Evolutionary conservation across 2,329 filamentous ascomycete species (phyloP), one percentile per base, ranked within the genome.

Genomic region (Leptosphaerulina australis): DNA sequence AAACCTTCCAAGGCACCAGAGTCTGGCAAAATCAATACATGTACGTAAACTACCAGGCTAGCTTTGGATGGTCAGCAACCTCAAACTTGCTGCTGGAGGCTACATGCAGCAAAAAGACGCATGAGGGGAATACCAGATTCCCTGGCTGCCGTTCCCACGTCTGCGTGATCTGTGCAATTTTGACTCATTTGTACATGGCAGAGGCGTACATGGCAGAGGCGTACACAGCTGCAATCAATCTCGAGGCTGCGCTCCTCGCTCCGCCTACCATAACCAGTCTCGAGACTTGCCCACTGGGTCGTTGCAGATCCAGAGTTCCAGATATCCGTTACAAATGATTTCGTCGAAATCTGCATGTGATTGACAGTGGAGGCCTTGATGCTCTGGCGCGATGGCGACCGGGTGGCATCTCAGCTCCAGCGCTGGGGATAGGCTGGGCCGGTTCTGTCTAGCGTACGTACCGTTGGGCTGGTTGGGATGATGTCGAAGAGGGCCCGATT

Each of bases 251-350:
- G 29, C 36, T 53, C n/a, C 15, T 45, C 37, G 41, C 44, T 51
- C 47, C 56, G 51, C 38, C 44, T 48, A 14, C 46, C 36, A 14
- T 40, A 17, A 44, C 43, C 43, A 43, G 52, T 36, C n/a, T 25
- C 28, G 14, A 31, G 17, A 28, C 26, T 20, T 51, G 40, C 33
- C 37, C 31, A 22, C 18, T 44, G 44, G 24, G 25, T 26, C 17
- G 43, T 38, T 43, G n/a, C 14, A 14, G 18, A 28, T 38, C 34
- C 52, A 41, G 31, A 45, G 30, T 55, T 50, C 39, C 46, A 40
- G 48, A 58, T 60, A 49, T 31, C n/a, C 55, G 55, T 65, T 65
- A 62, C 61, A 56, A 64, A 59, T 65, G 58, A 51, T 47, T 55
- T 43, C 30, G 34, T 47, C 30, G 35, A 48, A 56, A 58, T 59